These are phyloP conservation scores for Phoenix roebelenii DNA, from an alignment of 176 grass and related monocot genomes.

Conservation along the genomic window DNA sequence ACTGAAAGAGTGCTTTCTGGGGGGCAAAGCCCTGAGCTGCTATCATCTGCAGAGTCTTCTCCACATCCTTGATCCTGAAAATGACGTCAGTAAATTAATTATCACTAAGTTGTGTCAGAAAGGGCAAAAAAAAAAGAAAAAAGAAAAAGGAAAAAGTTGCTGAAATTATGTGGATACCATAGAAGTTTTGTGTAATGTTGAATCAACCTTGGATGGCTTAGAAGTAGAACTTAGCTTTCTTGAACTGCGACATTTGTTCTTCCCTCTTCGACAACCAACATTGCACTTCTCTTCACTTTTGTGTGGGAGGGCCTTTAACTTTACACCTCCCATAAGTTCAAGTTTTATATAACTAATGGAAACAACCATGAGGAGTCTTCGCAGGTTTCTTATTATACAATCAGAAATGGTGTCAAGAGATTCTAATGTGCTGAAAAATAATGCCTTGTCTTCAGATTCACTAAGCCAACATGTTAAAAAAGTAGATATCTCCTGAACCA, in stretches of 20 bases:
- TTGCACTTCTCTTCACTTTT: conserved; percentile 34
- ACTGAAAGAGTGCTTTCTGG: conserved; percentile 2
- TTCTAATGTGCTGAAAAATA: conserved; percentile 76
- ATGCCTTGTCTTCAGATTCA: conserved; percentile 25
- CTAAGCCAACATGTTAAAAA: conserved; percentile 42
- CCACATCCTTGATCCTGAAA: conserved; percentile 36
- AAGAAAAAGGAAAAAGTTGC: conserved; percentile 7
- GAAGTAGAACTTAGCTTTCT: conserved; percentile 39
- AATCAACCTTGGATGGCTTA: conserved; percentile 48
- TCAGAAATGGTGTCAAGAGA: conserved; percentile 55
- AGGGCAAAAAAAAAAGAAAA: conserved; percentile 3
- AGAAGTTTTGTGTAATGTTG: neutral
- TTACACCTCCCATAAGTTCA: conserved; percentile 77
- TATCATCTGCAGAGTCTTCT: conserved; percentile 26
- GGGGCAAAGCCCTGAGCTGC: conserved; percentile 14
- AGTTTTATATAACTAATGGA: conserved; percentile 68
- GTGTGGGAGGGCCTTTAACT: conserved; percentile 32
- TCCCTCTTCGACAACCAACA: conserved; percentile 61
- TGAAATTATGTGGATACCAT: conserved; percentile 8
- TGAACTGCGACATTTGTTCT: conserved; percentile 58
- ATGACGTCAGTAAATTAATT: conserved; percentile 19
- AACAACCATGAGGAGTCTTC: conserved; percentile 58
- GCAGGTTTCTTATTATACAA: conserved; percentile 53
- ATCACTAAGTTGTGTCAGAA: conserved; percentile 17
- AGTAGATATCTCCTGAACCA: conserved; percentile 55